Evolutionary conservation across 768 basidiomycete species (phyloP).

Genomic region (Russula sp.): DNA sequence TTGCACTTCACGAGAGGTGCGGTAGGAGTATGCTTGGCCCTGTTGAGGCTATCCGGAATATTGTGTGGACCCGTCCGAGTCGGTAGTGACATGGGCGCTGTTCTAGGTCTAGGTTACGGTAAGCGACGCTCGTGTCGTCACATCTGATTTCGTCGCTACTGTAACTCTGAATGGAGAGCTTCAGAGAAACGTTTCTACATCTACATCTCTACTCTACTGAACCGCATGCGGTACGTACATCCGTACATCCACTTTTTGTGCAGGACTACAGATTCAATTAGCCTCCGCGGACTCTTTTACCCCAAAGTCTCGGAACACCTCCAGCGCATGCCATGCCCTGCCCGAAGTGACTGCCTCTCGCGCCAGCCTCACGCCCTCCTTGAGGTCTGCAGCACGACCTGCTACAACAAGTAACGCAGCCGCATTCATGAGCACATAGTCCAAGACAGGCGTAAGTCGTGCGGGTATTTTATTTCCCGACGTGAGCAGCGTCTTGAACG

Average conservation of each 20-base stretch:
- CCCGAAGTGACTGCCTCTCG: slow-evolving; percentile 57
- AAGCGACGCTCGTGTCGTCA: too few species aligned
- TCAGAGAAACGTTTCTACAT: neutral
- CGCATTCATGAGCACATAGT: slow-evolving; percentile 90
- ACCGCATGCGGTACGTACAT: neutral
- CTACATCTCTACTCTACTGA: neutral
- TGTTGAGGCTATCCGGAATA: too few species aligned
- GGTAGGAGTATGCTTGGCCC: too few species aligned
- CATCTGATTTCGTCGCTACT: too few species aligned
- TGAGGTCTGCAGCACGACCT: slow-evolving; percentile 65
- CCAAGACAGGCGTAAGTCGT: slow-evolving; percentile 59
- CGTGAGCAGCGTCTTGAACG: slow-evolving; percentile 61
- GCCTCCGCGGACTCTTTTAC: slow-evolving; percentile 14
- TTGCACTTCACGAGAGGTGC: too few species aligned
- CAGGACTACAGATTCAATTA: neutral
- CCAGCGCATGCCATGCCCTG: slow-evolving; percentile 40
- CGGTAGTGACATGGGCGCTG: too few species aligned
- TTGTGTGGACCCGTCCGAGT: too few species aligned
- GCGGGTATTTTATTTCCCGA: slow-evolving; percentile 56
- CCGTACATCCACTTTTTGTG: neutral
- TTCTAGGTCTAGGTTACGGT: too few species aligned
- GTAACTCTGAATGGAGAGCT: neutral
- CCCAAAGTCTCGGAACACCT: slow-evolving; percentile 17
- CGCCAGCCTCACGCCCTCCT: slow-evolving; percentile 69
- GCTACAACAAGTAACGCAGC: slow-evolving; percentile 85